These are phyloP conservation scores for Aureobasidium zeae DNA, from an alignment of 2,329 filamentous ascomycete genomes.

Conservation along the genomic window DNA sequence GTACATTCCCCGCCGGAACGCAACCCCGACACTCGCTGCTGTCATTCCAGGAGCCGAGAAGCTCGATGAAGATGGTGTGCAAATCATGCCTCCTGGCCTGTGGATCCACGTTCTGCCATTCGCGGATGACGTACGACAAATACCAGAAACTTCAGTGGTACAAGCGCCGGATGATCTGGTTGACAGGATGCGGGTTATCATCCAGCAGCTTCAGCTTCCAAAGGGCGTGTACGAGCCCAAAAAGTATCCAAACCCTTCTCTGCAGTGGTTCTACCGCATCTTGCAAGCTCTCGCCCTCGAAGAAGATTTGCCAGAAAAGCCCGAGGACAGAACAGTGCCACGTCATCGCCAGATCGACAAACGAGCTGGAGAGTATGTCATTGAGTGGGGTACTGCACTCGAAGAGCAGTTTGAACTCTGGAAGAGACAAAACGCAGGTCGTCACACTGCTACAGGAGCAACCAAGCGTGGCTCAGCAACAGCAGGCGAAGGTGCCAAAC, in stretches of 20 bases:
- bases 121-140: slow-evolving; percentile 74
- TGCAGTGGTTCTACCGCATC: slow-evolving; percentile 97
- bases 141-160: slow-evolving; percentile 51
- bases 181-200: slow-evolving; percentile 70
- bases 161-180: slow-evolving; percentile 61
- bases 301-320: slow-evolving; percentile 70
- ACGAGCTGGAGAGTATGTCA: slow-evolving; percentile 67
- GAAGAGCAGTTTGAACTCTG: slow-evolving; percentile 47
- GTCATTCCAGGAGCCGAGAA: slow-evolving; percentile 66
- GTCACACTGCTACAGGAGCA: slow-evolving; percentile 34
- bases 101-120: slow-evolving; percentile 86
- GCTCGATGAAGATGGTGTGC: slow-evolving; percentile 55
- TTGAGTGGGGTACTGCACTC: slow-evolving; percentile 65
- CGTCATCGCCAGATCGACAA: slow-evolving; percentile 84
- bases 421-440: slow-evolving; percentile 24
- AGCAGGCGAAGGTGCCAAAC: slow-evolving; percentile 34
- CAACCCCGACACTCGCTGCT: slow-evolving; percentile 68
- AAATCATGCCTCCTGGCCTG: slow-evolving; percentile 69
- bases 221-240: slow-evolving; percentile 73
- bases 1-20: slow-evolving; percentile 76
- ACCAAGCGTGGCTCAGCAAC: slow-evolving; percentile 36
- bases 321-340: slow-evolving; percentile 72
- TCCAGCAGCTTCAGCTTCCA: slow-evolving; percentile 82
- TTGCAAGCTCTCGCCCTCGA: slow-evolving; percentile 84
- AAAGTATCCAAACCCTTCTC: slow-evolving; percentile 72